A percentile compares a stretch with the other conserved stretches of the same genome.
phyloP scores from a whole-genome alignment of 1,284 basidiomycete genomes.

The Psilocybe mexicana region DNA sequence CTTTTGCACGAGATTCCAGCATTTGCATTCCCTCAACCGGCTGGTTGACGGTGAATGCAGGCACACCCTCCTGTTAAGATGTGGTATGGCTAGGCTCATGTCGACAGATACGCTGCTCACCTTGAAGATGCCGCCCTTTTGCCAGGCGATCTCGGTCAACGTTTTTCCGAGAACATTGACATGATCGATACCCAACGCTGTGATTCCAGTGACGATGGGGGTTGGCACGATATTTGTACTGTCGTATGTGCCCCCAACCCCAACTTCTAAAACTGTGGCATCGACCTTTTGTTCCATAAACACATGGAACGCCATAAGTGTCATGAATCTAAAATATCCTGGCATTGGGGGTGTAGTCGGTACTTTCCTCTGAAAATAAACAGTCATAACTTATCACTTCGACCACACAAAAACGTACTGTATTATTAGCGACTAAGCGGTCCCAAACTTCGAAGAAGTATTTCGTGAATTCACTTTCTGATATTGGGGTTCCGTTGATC shows the following conservation, averaged over 20 bases:
- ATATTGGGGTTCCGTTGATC: slow-evolving; percentile 88
- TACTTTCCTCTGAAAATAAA: slow-evolving; percentile 47
- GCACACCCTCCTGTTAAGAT: slow-evolving; percentile 64
- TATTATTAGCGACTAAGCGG: slow-evolving; percentile 67
- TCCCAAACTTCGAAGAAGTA: slow-evolving; percentile 99
- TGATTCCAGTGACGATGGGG: slow-evolving; percentile 88
- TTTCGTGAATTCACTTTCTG: slow-evolving; percentile 85
- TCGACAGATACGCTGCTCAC: slow-evolving; percentile 32
- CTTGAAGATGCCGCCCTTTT: slow-evolving; percentile 99
- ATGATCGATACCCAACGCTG: slow-evolving; percentile 93
- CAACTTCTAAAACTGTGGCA: slow-evolving; percentile 95
- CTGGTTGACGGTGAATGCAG: slow-evolving; percentile 85
- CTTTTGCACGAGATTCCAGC: slow-evolving; percentile 65
- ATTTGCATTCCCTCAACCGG: slow-evolving; percentile 69
- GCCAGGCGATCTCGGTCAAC: slow-evolving; percentile 87
- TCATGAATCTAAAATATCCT: slow-evolving; percentile 93
- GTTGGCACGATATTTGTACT: slow-evolving; percentile 95
- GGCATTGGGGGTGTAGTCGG: slow-evolving; percentile 74
- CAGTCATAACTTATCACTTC: not conserved
- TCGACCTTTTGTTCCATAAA: slow-evolving; percentile 83
- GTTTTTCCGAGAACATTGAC: slow-evolving; percentile 91
- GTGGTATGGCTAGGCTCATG: slow-evolving; percentile 7
- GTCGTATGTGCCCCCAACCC: slow-evolving; percentile 93
- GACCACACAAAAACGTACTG: slow-evolving; percentile 40
- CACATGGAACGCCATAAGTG: slow-evolving; percentile 89